A percentile compares a stretch with the other conserved stretches of the same genome.
Evolutionary conservation across 1,139 yeast genomes (phyloP).

Genomic region (Insectozyma bohioensis): DNA sequence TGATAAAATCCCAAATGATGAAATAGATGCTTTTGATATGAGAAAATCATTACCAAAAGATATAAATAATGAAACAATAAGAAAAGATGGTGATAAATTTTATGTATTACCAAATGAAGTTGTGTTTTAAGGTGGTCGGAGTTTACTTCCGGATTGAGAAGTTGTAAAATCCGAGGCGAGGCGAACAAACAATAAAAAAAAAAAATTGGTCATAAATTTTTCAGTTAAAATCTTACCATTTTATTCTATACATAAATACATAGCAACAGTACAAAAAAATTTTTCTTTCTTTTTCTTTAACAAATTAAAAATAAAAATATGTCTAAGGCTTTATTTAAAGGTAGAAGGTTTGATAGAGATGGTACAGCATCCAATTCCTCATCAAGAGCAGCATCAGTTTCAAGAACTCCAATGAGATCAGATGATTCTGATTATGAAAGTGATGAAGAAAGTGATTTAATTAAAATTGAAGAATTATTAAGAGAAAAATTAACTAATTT

Average conservation of each 20-base stretch:
- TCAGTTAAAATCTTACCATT: too few species aligned
- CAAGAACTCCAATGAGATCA: conserved; percentile 38
- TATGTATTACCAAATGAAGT: conserved; percentile 66
- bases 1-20: conserved; percentile 54
- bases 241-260: conserved; percentile 3
- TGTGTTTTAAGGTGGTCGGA: conserved; percentile 29
- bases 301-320: conserved; percentile 3
- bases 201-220: neutral
- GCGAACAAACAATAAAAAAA: neutral
- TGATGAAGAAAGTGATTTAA: conserved; percentile 41
- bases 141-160: conserved; percentile 1
- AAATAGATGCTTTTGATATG: conserved; percentile 89
- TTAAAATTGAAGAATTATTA: conserved; percentile 41
- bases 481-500: conserved; percentile 36
- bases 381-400: conserved; percentile 38
- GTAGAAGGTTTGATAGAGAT: conserved; percentile 17
- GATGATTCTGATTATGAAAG: conserved; percentile 43
- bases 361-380: conserved; percentile 25
- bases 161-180: too few species aligned
- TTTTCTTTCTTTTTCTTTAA: too few species aligned
- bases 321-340: conserved; percentile 15
- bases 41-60: conserved; percentile 64
- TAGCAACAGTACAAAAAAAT: conserved; percentile 4
- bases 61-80: conserved; percentile 44
- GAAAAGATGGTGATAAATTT: conserved; percentile 57